A percentile compares a stretch with the other conserved stretches of the same genome.
These are phyloP conservation scores for Starmera pachycereana DNA, from an alignment of 805 yeast species.

Conservation along the genomic window DNA sequence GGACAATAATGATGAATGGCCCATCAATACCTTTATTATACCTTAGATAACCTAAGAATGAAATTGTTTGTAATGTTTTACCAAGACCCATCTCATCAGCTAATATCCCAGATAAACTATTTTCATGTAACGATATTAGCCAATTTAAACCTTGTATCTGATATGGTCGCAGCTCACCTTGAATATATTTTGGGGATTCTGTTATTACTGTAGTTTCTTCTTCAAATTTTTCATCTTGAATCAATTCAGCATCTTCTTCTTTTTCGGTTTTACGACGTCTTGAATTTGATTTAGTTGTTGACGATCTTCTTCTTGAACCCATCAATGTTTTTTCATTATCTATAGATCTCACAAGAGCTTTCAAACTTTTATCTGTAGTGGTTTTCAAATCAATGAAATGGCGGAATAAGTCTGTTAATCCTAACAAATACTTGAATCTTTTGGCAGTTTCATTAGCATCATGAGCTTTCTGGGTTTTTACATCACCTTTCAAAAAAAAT, in stretches of 20 bases:
- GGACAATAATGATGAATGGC: conserved; percentile 86
- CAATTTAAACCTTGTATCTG: conserved; percentile 94
- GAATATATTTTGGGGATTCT: conserved; percentile 71
- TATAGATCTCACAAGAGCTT: conserved; percentile 44
- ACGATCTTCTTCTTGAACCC: conserved; percentile 13
- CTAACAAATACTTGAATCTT: conserved; percentile 71
- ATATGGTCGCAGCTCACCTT: conserved; percentile 79
- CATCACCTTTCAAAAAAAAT: conserved; percentile 42
- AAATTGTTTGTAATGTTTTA: conserved; percentile 87
- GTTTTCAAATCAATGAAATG: conserved; percentile 80
- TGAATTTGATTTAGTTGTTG: conserved; percentile 7
- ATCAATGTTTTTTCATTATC: conserved; percentile 37
- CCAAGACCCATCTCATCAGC: conserved; percentile 99
- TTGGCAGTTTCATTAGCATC: conserved; percentile 61
- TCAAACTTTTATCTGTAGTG: conserved; percentile 64
- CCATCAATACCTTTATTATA: conserved; percentile 74
- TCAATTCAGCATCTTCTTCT: conserved; percentile 90
- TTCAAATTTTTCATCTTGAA: conserved; percentile 70
- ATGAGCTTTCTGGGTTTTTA: conserved; percentile 43
- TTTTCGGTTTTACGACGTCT: conserved; percentile 85
- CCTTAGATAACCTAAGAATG: conserved; percentile 82
- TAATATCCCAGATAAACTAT: conserved; percentile 80
- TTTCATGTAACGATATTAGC: conserved; percentile 83
- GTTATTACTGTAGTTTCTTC: conserved; percentile 63
- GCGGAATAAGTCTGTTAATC: conserved; percentile 77